Base-by-base conservation (phyloP, 257 asterid species). In the Rauvolfia tetraphylla region DNA sequence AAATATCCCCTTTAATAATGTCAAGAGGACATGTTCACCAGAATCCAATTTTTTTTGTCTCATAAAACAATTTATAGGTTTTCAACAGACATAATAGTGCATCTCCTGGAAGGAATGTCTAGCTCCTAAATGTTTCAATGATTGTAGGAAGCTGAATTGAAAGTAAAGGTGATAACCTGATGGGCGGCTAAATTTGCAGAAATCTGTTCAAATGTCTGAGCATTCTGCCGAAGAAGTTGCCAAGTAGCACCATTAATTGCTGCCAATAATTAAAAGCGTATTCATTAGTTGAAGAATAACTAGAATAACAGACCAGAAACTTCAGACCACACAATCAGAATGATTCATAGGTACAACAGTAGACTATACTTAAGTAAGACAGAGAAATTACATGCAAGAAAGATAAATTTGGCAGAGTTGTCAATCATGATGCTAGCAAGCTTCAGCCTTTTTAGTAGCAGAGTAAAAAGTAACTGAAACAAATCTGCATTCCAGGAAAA, bases 181-280 rank as follows among this genome's bases (percentile, higher is more conserved):
- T 82, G 90, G 77, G 90, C 63, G 5, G 90, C 78, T 13, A 91
- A 84, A 86, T 93, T 93, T 31, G 88, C 67, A 23, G 97, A 87
- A 65, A 93, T 91, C 87, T 89, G 93, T 48, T 90, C 83, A 76
- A 91, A 88, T 77, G 89, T 80, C 90, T 89, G 88, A 59, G 84
- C 81, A 73, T 93, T 93, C 76, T 90, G 94, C 82, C 83, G 87
- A 79, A 93, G 87, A 78, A 93, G 96, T 82, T 86, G 93, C 57
- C 77, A 77, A 25, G 92, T 86, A 79, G 78, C 75, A 75, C 84
- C 87, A 68, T 79, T 84, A 31, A 84, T 76, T 31, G 79, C 95
- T 87, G 89, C 79, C 76, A 33, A 73, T 41, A 41, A 72, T 57
- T 79, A n/a, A 67, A 8, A 67, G 22, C 10, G 7, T 51, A 67